Percentiles rank a stretch among this genome's conserved stretches.
Evolutionary conservation across 2,329 filamentous ascomycete species (phyloP).

Genomic region (Colletotrichum sp.): DNA sequence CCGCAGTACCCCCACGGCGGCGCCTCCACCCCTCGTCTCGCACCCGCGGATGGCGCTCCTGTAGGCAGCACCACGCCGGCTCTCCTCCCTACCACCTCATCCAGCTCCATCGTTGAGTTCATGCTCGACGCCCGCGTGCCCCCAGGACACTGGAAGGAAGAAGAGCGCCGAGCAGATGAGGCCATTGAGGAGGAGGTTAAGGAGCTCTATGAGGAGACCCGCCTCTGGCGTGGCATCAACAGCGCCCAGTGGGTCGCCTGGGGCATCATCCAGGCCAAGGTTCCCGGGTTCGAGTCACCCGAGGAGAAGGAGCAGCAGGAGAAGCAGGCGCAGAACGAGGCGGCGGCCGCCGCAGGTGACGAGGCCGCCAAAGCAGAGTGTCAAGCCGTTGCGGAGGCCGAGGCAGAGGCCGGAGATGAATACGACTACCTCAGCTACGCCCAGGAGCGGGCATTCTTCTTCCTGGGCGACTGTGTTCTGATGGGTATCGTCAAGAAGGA

Average conservation of each 20-base stretch:
- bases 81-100: constrained; percentile 40
- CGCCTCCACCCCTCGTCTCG: constrained; percentile 52
- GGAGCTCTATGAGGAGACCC: constrained; percentile 77
- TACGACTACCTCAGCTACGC: constrained; percentile 95
- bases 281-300: constrained; percentile 71
- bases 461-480: constrained; percentile 88
- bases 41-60: constrained; percentile 38
- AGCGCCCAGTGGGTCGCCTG: constrained; percentile 92
- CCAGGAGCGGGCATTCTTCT: constrained; percentile 88
- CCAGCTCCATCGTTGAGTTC: constrained; percentile 69
- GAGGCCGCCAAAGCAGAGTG: constrained; percentile 29
- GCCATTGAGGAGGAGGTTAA: constrained; percentile 70
- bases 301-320: constrained; percentile 24
- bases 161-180: constrained; percentile 67
- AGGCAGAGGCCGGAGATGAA: constrained; percentile 65
- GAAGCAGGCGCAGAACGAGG: constrained; percentile 30
- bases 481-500: constrained; percentile 77
- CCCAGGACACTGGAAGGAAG: constrained; percentile 60
- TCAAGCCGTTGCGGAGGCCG: constrained; percentile 27
- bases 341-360: constrained; percentile 19
- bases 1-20: constrained; percentile 65
- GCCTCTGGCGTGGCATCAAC: constrained; percentile 86
- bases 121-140: constrained; percentile 79
- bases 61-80: constrained; percentile 35
- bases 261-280: constrained; percentile 94